phyloP scores from a whole-genome alignment of 495 filamentous ascomycete genomes.

The Letharia columbiana region DNA sequence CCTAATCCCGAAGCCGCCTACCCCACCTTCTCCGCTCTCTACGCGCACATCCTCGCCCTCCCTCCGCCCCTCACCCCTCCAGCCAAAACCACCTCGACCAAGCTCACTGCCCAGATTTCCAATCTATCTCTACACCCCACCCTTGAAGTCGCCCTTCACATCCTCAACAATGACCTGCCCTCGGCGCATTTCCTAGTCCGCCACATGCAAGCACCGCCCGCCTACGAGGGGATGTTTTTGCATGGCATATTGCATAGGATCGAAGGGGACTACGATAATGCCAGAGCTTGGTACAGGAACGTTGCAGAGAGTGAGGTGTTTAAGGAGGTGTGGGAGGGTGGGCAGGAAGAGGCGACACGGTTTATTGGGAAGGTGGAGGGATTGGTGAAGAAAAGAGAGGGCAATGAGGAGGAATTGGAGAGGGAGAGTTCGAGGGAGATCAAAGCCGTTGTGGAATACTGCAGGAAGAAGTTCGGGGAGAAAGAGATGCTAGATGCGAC shows the following conservation, averaged over 20 bases:
- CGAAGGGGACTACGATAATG: slow-evolving; percentile 40
- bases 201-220: slow-evolving; percentile 40
- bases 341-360: slow-evolving; percentile 17
- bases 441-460: slow-evolving; percentile 30
- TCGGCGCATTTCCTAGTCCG: slow-evolving; percentile 42
- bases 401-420: slow-evolving; percentile 24
- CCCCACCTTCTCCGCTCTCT: slow-evolving; percentile 23
- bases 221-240: slow-evolving; percentile 39
- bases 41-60: slow-evolving; percentile 24
- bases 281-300: slow-evolving; percentile 37
- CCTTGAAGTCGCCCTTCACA: slow-evolving; percentile 39
- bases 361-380: slow-evolving; percentile 27
- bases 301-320: slow-evolving; percentile 31
- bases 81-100: slow-evolving; percentile 23
- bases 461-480: slow-evolving; percentile 32
- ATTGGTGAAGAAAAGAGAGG: slow-evolving; percentile 25
- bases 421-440: slow-evolving; percentile 31
- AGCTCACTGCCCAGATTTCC: slow-evolving; percentile 30
- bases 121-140: slow-evolving; percentile 35
- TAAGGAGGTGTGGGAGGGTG: slow-evolving; percentile 24
- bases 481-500: slow-evolving; percentile 31
- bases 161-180: slow-evolving; percentile 39
- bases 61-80: slow-evolving; percentile 26
- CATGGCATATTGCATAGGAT: slow-evolving; percentile 39
- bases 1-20: slow-evolving; percentile 3